phyloP scores from a whole-genome alignment of 2,329 filamentous ascomycete species.

The Cryphonectria nitschkei region DNA sequence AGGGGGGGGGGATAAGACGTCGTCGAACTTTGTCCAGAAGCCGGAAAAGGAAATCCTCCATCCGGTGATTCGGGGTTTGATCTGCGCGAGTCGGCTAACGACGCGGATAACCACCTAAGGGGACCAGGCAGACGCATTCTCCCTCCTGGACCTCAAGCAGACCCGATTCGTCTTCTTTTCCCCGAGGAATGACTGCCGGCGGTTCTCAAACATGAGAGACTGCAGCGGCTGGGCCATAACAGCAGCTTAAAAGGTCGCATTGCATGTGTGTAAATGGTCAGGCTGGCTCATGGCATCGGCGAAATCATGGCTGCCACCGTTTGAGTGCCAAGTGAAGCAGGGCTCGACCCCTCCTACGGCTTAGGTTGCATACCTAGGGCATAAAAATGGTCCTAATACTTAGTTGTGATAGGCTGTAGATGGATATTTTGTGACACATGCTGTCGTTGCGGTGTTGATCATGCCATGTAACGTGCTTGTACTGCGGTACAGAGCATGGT shows the following conservation, averaged over 20 bases:
- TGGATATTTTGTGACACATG: background rate
- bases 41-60: background rate
- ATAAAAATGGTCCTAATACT: background rate
- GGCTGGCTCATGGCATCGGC: slow-evolving; percentile 21
- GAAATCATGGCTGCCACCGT: slow-evolving; percentile 14
- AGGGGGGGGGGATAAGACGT: background rate
- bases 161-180: slow-evolving; percentile 22
- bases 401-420: background rate
- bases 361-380: background rate
- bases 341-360: background rate
- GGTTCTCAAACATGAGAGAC: background rate
- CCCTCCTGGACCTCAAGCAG: background rate
- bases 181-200: slow-evolving; percentile 10
- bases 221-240: slow-evolving; percentile 4
- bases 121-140: background rate
- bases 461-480: background rate
- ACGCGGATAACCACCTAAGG: slow-evolving; percentile 4
- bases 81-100: slow-evolving; percentile 20
- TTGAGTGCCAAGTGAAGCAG: background rate
- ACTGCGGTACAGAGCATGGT: background rate
- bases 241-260: background rate
- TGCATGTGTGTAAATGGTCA: slow-evolving; percentile 16
- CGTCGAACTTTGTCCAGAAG: background rate
- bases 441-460: background rate
- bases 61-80: slow-evolving; percentile 14